Conservation (phyloP, 139 green algal genomes). For the Chlorella sp. region DNA sequence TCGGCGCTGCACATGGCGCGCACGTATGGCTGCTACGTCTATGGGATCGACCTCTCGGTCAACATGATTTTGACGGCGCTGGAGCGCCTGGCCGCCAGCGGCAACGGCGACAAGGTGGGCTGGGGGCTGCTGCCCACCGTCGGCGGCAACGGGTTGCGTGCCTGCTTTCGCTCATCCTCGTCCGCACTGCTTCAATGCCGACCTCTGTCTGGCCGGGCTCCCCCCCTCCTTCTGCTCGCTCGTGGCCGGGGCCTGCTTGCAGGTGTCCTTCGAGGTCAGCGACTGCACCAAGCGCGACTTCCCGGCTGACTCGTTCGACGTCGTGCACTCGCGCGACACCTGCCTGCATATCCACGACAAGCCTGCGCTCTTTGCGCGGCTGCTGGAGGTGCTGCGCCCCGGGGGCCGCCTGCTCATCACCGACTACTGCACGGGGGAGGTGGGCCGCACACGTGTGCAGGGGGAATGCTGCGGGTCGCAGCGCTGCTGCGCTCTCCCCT, state of each 20-base stretch:
- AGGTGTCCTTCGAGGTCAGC: slow-evolving; percentile 82
- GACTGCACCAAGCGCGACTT: slow-evolving; percentile 63
- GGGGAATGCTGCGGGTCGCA: no score
- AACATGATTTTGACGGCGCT: slow-evolving; percentile 80
- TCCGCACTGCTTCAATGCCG: no score
- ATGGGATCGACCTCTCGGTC: slow-evolving; percentile 83
- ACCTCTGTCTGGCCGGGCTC: no score
- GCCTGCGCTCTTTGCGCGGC: slow-evolving; percentile 55
- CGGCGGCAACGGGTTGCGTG: no score
- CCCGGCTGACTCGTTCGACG: slow-evolving; percentile 60
- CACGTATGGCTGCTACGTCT: slow-evolving; percentile 66
- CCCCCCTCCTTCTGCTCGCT: no score
- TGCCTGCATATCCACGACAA: slow-evolving; percentile 89
- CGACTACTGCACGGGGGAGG: slow-evolving; percentile 79
- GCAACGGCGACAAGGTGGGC: slow-evolving; percentile 38
- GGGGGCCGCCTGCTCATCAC: slow-evolving; percentile 79
- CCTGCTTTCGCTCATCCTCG: no score
- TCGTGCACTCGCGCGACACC: slow-evolving; percentile 69
- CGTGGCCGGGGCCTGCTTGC: no score
- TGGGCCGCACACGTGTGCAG: no score
- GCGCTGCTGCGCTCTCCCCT: not conserved
- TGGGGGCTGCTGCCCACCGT: no score
- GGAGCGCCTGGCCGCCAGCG: slow-evolving; percentile 48
- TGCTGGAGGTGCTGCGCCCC: slow-evolving; percentile 68
- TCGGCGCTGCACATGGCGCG: slow-evolving; percentile 55